Evolutionary conservation across 805 yeast genomes (phyloP).

Genomic region (Tetrapisispora pingtungensis): DNA sequence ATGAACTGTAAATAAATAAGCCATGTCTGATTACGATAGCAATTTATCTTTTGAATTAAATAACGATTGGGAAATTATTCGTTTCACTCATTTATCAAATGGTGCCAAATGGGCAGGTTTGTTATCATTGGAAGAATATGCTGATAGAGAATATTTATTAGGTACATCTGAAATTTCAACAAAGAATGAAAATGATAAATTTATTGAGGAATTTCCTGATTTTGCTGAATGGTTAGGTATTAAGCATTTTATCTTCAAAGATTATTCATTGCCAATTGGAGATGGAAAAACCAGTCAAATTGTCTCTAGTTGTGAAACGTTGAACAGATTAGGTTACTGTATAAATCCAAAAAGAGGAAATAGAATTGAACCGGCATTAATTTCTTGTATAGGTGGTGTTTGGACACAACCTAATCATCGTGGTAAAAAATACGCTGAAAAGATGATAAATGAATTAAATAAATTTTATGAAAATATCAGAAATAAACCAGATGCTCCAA

Average conservation of each 20-base stretch:
- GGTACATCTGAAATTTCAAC: slow-evolving; percentile 24
- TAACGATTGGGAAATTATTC: slow-evolving; percentile 28
- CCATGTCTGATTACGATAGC: neutral
- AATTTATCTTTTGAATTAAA: slow-evolving; percentile 13
- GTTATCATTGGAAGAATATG: slow-evolving; percentile 29
- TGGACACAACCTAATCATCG: slow-evolving; percentile 41
- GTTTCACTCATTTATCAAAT: slow-evolving; percentile 30
- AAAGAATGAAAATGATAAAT: slow-evolving; percentile 9
- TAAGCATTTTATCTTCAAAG: slow-evolving; percentile 29
- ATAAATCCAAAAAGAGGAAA: slow-evolving; percentile 19
- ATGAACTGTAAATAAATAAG: too few species aligned
- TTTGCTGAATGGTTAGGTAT: slow-evolving; percentile 25
- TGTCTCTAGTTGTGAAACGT: slow-evolving; percentile 35
- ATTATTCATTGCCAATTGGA: slow-evolving; percentile 13
- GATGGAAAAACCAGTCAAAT: slow-evolving; percentile 26
- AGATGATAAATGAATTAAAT: slow-evolving; percentile 35
- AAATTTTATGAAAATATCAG: slow-evolving; percentile 26
- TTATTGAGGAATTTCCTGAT: slow-evolving; percentile 11
- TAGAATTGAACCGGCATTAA: slow-evolving; percentile 22
- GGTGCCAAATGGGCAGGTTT: slow-evolving; percentile 28
- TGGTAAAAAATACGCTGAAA: slow-evolving; percentile 45
- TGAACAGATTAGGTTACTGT: slow-evolving; percentile 31
- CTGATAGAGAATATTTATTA: slow-evolving; percentile 29
- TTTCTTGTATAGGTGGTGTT: slow-evolving; percentile 50
- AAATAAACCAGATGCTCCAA: slow-evolving; percentile 13